Percentiles rank a stretch among this genome's conserved stretches.
phyloP scores from a whole-genome alignment of 495 filamentous ascomycete species.

The Rhizodiscina lignyota region DNA sequence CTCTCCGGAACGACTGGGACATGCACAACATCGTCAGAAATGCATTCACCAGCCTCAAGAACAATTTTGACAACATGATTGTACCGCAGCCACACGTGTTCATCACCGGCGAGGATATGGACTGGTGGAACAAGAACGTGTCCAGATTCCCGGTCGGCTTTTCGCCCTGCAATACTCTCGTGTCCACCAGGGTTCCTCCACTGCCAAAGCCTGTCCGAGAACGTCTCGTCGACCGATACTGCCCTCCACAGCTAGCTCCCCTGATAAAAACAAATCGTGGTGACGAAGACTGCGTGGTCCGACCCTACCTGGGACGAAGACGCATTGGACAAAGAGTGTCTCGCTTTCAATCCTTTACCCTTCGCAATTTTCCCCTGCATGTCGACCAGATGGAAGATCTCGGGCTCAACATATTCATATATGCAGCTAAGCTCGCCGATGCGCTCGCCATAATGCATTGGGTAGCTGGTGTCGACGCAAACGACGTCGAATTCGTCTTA shows the following conservation, averaged over 20 bases:
- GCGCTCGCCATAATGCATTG: conserved; percentile 31
- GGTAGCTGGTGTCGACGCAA: conserved; percentile 25
- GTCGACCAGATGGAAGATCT: conserved; percentile 30
- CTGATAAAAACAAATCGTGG: conserved; percentile 16
- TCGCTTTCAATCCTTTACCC: conserved; percentile 17
- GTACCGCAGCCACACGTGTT: background rate
- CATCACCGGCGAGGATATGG: background rate
- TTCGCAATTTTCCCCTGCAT: conserved; percentile 33
- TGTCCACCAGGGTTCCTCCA: conserved; percentile 25
- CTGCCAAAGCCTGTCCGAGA: conserved; percentile 14
- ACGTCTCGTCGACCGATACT: conserved; percentile 20
- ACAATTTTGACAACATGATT: too few species aligned
- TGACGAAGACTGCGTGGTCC: conserved; percentile 28
- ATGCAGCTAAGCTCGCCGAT: conserved; percentile 25
- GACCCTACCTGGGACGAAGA: conserved; percentile 29
- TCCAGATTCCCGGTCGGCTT: background rate
- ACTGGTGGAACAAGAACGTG: background rate
- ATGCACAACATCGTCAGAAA: background rate
- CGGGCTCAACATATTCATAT: conserved; percentile 9
- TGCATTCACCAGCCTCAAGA: background rate
- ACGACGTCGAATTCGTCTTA: conserved; percentile 37
- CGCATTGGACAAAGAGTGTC: conserved; percentile 4
- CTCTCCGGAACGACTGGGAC: background rate
- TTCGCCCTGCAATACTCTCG: conserved; percentile 14
- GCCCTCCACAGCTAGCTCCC: conserved; percentile 10